Evolutionary conservation across 2,329 filamentous ascomycete species (phyloP), one percentile per base, ranked within the genome.

Genomic region (Aspergillus sp.): DNA sequence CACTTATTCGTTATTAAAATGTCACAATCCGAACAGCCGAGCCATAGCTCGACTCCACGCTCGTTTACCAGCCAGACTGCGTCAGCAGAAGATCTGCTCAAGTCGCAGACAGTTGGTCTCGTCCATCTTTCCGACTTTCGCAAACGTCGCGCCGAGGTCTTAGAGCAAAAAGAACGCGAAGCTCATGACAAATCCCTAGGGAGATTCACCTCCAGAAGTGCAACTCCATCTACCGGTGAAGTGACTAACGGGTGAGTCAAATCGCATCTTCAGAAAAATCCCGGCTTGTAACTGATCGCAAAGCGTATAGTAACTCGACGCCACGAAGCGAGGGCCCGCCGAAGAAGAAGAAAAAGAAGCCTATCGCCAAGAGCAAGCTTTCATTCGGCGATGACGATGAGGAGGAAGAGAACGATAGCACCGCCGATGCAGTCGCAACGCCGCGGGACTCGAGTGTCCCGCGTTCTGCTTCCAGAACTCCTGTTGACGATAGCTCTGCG

Each of bases 111-210:
- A 0, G 92, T 97, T 66, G 95, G 95, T 42, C 88, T 99, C 2
- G 94, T 98, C 56, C 87, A 91, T 60, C 88, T 97, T 47, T 92
- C 91, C 66, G 95, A 98, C 74, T 98, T 96, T 76, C 92, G 94
- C 77, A 98, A 99, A 80, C 88, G 95, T 61, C 91, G 94, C 76
- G 93, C 92, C 68, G 92, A 97, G 77, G 91, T 93, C n/a, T 82
- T 96, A 51, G 94, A 97, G 75, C 88, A 91, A 73, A 94, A 95
- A 72, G 91, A 95, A 72, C 86, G 90, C 70, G 91, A 95, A 70
- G 88, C 86, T 11, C 87, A 88, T 71, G 89, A 91, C 66, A 83
- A 82, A 42, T 81, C 84, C 25, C 72, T 84, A 10, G 77, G 78
- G 2, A 73, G 77, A 62, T 69, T 79, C 61, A 70, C 75, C 57